phyloP scores from a whole-genome alignment of 108 stramenopile genomes.

The Cylindrotheca closterium region DNA sequence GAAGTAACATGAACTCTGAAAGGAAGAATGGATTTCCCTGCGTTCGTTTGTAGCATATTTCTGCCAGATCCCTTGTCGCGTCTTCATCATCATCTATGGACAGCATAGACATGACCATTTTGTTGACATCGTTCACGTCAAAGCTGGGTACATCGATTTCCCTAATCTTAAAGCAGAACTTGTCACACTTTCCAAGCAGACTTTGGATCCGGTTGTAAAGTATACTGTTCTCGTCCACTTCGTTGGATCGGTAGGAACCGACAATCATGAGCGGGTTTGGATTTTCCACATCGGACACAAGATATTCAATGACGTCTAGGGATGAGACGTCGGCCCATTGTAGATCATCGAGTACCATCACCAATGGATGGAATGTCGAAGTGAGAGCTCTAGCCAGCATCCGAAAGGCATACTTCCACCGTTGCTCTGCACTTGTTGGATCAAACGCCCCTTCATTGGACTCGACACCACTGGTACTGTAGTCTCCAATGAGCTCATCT shows the following conservation, averaged over 20 bases:
- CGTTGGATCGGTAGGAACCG: no score
- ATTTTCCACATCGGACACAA: slow-evolving; percentile 17
- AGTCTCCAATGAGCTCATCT: not conserved
- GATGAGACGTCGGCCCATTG: slow-evolving; percentile 60
- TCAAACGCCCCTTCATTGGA: not conserved
- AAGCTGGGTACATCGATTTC: slow-evolving; percentile 1
- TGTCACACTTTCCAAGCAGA: not conserved
- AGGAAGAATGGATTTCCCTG: slow-evolving; percentile 17
- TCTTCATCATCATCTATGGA: not conserved
- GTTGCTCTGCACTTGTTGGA: not conserved
- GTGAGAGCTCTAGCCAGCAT: not conserved
- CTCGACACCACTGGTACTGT: not conserved
- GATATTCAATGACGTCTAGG: slow-evolving; percentile 33
- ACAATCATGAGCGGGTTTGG: slow-evolving; percentile 22
- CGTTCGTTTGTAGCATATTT: slow-evolving; percentile 8
- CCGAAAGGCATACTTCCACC: slow-evolving; percentile 14
- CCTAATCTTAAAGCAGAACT: not conserved
- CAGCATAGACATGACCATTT: slow-evolving; percentile 5
- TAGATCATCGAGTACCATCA: slow-evolving; percentile 54
- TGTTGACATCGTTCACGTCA: slow-evolving; percentile 3
- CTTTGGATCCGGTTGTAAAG: not conserved
- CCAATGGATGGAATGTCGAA: slow-evolving; percentile 4
- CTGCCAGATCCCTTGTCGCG: slow-evolving; percentile 10
- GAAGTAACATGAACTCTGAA: slow-evolving; percentile 2
- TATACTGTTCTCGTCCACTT: no score